A percentile compares a stretch with the other conserved stretches of the same genome.
phyloP scores from a whole-genome alignment of 257 asterid genomes.

The Solanum medicagineum region DNA sequence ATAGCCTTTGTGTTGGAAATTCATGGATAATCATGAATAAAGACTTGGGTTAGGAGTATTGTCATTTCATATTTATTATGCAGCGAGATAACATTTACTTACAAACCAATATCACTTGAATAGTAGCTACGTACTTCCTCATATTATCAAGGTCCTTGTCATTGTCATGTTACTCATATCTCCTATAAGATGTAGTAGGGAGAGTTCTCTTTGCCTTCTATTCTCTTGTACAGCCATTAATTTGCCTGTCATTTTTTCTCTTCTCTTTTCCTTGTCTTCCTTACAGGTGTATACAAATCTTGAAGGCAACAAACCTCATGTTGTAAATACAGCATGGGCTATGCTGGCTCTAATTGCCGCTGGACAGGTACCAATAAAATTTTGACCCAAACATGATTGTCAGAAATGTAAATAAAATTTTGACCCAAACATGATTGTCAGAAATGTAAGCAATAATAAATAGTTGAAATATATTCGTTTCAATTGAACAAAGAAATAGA shows the following conservation, averaged over 20 bases:
- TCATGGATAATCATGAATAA: neutral
- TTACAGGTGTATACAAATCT: slow-evolving; percentile 72
- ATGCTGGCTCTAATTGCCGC: slow-evolving; percentile 77
- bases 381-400: neutral
- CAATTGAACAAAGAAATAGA: neutral
- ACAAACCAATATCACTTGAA: neutral
- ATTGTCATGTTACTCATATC: neutral
- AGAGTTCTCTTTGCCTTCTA: neutral
- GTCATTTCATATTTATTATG: neutral
- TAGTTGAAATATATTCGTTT: neutral
- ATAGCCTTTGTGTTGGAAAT: neutral
- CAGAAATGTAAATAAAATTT: neutral
- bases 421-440: neutral
- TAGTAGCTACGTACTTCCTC: neutral
- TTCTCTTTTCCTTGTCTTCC: neutral
- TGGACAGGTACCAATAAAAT: slow-evolving; percentile 54
- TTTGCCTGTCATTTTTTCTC: neutral
- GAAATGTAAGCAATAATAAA: neutral
- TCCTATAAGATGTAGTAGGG: neutral
- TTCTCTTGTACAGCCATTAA: neutral
- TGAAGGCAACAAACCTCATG: slow-evolving; percentile 75
- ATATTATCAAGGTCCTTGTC: neutral
- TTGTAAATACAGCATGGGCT: slow-evolving; percentile 93
- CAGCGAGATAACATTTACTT: neutral
- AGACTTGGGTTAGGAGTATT: neutral